These are phyloP conservation scores for Paraphoma chrysanthemicola DNA, from an alignment of 2,329 filamentous ascomycete species.

Conservation along the genomic window DNA sequence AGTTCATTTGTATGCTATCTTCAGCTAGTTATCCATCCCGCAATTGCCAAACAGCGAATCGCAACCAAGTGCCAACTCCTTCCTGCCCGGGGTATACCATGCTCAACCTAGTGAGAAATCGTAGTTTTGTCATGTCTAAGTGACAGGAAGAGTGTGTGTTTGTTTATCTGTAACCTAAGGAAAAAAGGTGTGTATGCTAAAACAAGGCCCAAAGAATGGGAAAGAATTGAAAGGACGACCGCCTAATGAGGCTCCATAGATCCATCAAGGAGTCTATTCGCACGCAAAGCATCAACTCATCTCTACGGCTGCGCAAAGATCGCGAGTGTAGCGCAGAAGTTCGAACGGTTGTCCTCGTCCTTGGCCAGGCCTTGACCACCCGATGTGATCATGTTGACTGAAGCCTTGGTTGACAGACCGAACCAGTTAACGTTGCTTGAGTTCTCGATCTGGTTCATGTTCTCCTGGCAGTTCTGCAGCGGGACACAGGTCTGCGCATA, in stretches of 20 bases:
- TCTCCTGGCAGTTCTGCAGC: conserved; percentile 58
- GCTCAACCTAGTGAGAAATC: conserved; percentile 7
- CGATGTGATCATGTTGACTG: conserved; percentile 57
- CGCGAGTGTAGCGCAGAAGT: conserved; percentile 58
- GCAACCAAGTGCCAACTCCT: conserved; percentile 1
- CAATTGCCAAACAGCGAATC: not conserved
- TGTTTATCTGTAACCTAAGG: conserved; percentile 4
- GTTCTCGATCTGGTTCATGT: conserved; percentile 56
- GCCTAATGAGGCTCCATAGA: not conserved
- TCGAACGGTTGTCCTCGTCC: conserved; percentile 55
- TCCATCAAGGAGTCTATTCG: conserved; percentile 16
- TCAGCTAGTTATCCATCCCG: not conserved
- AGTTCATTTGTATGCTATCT: not conserved
- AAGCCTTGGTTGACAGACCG: conserved; percentile 57
- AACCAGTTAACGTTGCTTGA: conserved; percentile 55
- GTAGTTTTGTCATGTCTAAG: conserved; percentile 12
- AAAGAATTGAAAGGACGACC: conserved; percentile 27
- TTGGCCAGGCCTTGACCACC: conserved; percentile 43
- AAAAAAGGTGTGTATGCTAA: conserved; percentile 31
- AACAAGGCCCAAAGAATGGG: conserved; percentile 15
- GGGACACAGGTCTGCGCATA: conserved; percentile 60
- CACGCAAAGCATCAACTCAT: not conserved
- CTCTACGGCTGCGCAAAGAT: conserved; percentile 42
- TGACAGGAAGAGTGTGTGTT: conserved; percentile 15
- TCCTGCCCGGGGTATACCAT: conserved; percentile 20